Evolutionary conservation across 345 rosid genomes (phyloP).

Genomic region (rapeseed (Brassica napus)): Da-Ae NC_063449.1:30026001-30026500

Average conservation of each 20-base stretch:
- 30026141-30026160: slow-evolving; percentile 58
- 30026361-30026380: slow-evolving; percentile 61
- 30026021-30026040: not conserved
- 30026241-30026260: slow-evolving; percentile 86
- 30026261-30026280: slow-evolving; percentile 75
- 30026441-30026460: slow-evolving; percentile 46
- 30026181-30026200: slow-evolving; percentile 77
- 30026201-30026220: slow-evolving; percentile 89
- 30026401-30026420: slow-evolving; percentile 45
- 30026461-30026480: slow-evolving; percentile 11
- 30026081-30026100: not conserved
- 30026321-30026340: slow-evolving; percentile 50
- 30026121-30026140: not conserved
- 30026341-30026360: slow-evolving; percentile 62
- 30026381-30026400: slow-evolving; percentile 65
- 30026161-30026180: slow-evolving; percentile 74
- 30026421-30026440: slow-evolving; percentile 47
- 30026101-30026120: not conserved
- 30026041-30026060: not conserved
- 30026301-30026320: slow-evolving; percentile 36
- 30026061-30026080: slow-evolving; percentile 6
- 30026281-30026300: slow-evolving; percentile 48
- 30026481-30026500: not conserved
- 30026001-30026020: not conserved
- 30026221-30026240: slow-evolving; percentile 82